Base-by-base conservation (phyloP, 148 eudicot genomes). In the Bassia scoparia region DNA sequence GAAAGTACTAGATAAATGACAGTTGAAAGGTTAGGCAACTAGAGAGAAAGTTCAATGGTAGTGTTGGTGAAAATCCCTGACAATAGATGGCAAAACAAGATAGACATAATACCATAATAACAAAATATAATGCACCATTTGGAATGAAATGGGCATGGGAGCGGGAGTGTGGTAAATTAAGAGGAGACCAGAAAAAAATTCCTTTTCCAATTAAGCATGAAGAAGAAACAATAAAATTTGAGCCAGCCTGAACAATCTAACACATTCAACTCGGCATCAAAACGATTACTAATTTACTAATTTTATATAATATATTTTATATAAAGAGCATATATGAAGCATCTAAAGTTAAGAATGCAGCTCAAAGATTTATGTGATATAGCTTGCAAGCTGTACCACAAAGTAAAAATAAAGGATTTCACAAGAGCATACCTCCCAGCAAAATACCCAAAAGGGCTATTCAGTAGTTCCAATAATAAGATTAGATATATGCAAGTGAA, bases 391-490 rank as follows among this genome's bases (percentile, higher is more conserved):
- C 16, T 33, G 3, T 34, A 53, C 37, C 27, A 20, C 55, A 35
- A 63, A 37, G 20, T n/a, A 17, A 70, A 44, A 30, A 17, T 38
- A 58, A 31, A 49, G 3, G 69, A 61, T 33, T 11, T 4, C 50
- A 61, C 50, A 59, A 21, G 33, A 56, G 27, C 31, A 44, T 63
- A 75, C 81, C 76, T 75, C 59, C 23, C 52, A 59, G 35, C 11
- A 76, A 31, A 53, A 50, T 55, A 7, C 7, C 53, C 70, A 11
- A 54, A 38, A 46, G 33, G 24, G 35, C 64, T 53, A 24, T 66
- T 37, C 71, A 55, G 41, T 7, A 65, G 62, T 46, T 68, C 60
- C 68, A 73, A 17, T 18, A 48, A n/a, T 41, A 18, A 48, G 41
- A 62, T 20, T 18, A n/a, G 56, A 67, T 7, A 14, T 41, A 44